Base-by-base conservation (phyloP, 108 stramenopile species). In the Nannochloropsis oceanica region DNA sequence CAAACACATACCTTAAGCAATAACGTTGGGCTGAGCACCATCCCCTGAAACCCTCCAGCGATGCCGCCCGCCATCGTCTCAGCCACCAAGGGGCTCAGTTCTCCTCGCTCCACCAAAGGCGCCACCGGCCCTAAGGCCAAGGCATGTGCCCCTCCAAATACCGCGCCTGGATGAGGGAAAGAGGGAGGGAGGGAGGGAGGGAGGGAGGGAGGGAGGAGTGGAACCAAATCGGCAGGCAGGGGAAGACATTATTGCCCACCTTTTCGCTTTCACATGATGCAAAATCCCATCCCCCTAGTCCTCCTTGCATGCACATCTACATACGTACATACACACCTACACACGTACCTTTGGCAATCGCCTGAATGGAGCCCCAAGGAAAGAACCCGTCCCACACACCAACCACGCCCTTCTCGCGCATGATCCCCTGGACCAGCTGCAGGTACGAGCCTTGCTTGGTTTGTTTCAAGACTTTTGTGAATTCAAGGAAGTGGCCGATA, bases 301-400 rank as follows among this genome's bases (percentile, higher is more conserved):
- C 34, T 34, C 34, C 34, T 34, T 5, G 34, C 34, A 34, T 34
- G 34, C 34, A 34, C 34, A 34, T 5, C 34, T 34, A 34, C 34
- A 34, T n/a, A n/a, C n/a, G n/a, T n/a, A n/a, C n/a, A n/a, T n/a
- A n/a, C n/a, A n/a, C n/a, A n/a, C n/a, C n/a, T n/a, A n/a, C 34
- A 34, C 34, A 34, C 34, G 34, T 34, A 34, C 34, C 93, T 82
- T 93, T 93, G 80, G 80, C 50, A 43, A 93, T 81, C 25, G 90
- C 79, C 82, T 93, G 93, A 13, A 92, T 26, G 80, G 91, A 82
- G n/a, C 93, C 93, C 93, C 92, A 93, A 10, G 93, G 93, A 79
- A 92, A 34, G 81, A 93, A 93, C 22, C 93, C 93, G 82, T 93
- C 93, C 91, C 92, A 92, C 27, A 92, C 44, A 26, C 93, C 93